Conservation (phyloP, 1,284 basidiomycete genomes). For the Cryptococcus sp. region DNA sequence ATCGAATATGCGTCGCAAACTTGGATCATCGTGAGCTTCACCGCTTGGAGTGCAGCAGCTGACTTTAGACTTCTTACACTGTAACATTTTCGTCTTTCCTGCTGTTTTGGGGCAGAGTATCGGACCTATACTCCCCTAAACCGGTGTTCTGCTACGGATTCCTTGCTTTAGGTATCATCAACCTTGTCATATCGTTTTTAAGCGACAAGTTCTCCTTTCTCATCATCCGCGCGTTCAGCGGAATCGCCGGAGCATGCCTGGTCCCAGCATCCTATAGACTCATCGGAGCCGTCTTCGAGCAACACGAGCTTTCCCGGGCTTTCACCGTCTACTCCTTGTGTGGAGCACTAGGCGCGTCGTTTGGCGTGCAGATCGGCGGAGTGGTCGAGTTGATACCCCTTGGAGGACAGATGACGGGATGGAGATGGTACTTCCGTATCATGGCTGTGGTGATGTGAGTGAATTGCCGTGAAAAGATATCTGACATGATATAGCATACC, state of each 20-base stretch:
- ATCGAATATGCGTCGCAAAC: constrained; percentile 22
- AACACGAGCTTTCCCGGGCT: constrained; percentile 28
- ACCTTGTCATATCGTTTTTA: constrained; percentile 36
- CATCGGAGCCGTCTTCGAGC: constrained; percentile 32
- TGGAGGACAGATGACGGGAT: constrained; percentile 32
- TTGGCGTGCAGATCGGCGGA: constrained; percentile 28
- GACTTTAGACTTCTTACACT: constrained; percentile 23
- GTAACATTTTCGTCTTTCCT: constrained; percentile 38
- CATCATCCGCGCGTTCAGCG: constrained; percentile 36
- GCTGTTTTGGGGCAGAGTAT: constrained; percentile 38
- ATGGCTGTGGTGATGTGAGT: constrained; percentile 31
- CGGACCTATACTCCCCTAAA: constrained; percentile 39
- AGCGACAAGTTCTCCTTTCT: constrained; percentile 34
- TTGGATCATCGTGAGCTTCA: constrained; percentile 24
- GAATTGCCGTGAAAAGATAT: too few relatives aligned
- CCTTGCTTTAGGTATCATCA: constrained; percentile 28
- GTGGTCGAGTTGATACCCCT: constrained; percentile 37
- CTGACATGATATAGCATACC: constrained; percentile 4
- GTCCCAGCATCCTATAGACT: constrained; percentile 40
- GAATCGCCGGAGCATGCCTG: constrained; percentile 30
- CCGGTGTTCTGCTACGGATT: constrained; percentile 32
- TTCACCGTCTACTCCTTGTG: constrained; percentile 31
- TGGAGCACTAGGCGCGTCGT: constrained; percentile 21
- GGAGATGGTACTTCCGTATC: constrained; percentile 49
- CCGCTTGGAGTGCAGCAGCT: too few relatives aligned